These are phyloP conservation scores for Phyllosticta citriasiana DNA, from an alignment of 2,329 filamentous ascomycete genomes.

Conservation along the genomic window DNA sequence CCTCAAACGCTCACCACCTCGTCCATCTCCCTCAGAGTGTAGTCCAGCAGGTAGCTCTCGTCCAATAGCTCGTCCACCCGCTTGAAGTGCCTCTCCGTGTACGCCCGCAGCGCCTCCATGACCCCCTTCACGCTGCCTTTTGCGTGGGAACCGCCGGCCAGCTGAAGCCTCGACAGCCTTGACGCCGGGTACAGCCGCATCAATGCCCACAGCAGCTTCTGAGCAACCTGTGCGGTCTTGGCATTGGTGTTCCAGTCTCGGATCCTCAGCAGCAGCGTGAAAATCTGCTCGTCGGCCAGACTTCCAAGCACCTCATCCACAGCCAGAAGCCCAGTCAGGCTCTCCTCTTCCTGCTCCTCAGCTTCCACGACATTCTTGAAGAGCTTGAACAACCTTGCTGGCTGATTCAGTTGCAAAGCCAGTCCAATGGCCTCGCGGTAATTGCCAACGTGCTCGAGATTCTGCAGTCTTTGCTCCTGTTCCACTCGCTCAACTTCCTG, in stretches of 20 bases:
- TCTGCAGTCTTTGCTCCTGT: slow-evolving; percentile 88
- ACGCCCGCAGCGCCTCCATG: slow-evolving; percentile 74
- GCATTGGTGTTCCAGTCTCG: slow-evolving; percentile 98
- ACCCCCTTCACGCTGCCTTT: slow-evolving; percentile 64
- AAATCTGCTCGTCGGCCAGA: slow-evolving; percentile 77
- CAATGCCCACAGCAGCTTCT: slow-evolving; percentile 71
- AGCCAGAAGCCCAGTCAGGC: slow-evolving; percentile 50
- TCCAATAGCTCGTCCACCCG: slow-evolving; percentile 82
- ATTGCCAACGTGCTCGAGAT: slow-evolving; percentile 77
- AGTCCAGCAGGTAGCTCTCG: slow-evolving; percentile 90
- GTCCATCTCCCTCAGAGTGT: slow-evolving; percentile 90
- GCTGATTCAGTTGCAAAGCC: slow-evolving; percentile 88
- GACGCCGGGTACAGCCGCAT: slow-evolving; percentile 72
- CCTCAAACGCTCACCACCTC: slow-evolving; percentile 35
- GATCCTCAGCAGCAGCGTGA: slow-evolving; percentile 66
- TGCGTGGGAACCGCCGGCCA: slow-evolving; percentile 22
- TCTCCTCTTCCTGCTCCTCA: slow-evolving; percentile 49
- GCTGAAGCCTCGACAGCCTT: slow-evolving; percentile 58
- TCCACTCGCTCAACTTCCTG: slow-evolving; percentile 74
- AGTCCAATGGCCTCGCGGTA: slow-evolving; percentile 90
- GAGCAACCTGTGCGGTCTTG: slow-evolving; percentile 72
- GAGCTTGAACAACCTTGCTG: slow-evolving; percentile 70
- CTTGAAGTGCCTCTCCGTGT: slow-evolving; percentile 88
- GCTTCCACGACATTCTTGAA: slow-evolving; percentile 71
- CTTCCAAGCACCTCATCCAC: slow-evolving; percentile 78